Base-by-base conservation (phyloP, 1,139 yeast species). In the Blastobotrys proliferans region DNA sequence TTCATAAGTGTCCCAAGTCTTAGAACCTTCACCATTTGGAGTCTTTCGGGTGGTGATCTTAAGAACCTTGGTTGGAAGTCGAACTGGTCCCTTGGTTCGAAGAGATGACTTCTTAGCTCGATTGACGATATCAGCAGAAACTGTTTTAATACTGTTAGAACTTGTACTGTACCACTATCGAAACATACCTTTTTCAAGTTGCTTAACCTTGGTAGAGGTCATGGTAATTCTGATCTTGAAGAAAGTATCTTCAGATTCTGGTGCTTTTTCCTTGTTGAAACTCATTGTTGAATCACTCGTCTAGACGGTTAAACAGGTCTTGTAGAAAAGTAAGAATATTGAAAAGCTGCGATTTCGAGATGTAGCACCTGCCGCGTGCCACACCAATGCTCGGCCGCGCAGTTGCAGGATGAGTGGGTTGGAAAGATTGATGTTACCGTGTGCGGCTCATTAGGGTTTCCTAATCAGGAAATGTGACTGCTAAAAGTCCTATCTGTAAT, bases 11-110 rank as follows among this genome's bases (percentile, higher is more conserved):
- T 94, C 99, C 97, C 97, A 94, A 67, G 99, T 94, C 90, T 94
- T 92, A 66, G 98, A 92, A 90, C 99, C 99, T 81, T 94, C 97
- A 90, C 99, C 99, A 75, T 94, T 94, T 68, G 99, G 99, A 70
- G 98, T 83, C 88, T 94, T 94, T 86, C 99, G 90, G 85, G 99
- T 92, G 78, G 95, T 81, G 78, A 94, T 81, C 77, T 85, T 88
- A 70, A 94, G 85, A 64, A 85, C 94, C 84, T 90, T 94, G 76
- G 98, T 94, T 78, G 99, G 99, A 79, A 94, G 77, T 84, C 98
- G 87, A 69, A 94, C 96, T 63, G 98, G 98, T 68, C 99, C 99
- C 81, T 87, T 86, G 55, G 54, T 58, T 52, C 52, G 80, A 67
- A 87, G 79, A 67, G 83, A 73, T 74, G 79, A 74, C 72, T 77